phyloP scores from a whole-genome alignment of 345 rosid species.

The Gossypium ekmanianum region DNA sequence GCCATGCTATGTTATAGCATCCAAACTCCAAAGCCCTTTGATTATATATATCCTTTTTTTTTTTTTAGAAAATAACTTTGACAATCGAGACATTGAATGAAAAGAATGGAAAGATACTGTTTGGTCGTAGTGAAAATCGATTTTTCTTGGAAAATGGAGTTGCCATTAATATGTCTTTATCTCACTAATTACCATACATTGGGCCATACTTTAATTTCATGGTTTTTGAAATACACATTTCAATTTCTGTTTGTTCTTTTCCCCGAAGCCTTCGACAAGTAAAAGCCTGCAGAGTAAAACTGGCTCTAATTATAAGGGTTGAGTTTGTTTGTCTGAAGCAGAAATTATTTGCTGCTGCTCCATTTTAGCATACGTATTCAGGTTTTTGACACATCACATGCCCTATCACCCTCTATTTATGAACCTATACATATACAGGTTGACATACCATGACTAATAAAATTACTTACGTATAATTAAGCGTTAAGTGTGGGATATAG shows the following conservation, averaged over 20 bases:
- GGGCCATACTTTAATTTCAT: not conserved
- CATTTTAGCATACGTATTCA: not conserved
- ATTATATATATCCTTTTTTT: not conserved
- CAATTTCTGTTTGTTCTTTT: not conserved
- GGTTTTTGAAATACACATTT: not conserved
- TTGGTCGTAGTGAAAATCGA: slow-evolving; percentile 13
- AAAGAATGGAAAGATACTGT: not conserved
- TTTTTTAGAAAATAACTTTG: not conserved
- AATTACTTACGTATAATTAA: no score
- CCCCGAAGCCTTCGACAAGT: slow-evolving; percentile 22
- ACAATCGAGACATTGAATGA: not conserved
- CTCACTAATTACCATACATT: slow-evolving; percentile 25
- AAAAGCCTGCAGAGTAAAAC: slow-evolving; percentile 35
- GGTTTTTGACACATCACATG: not conserved
- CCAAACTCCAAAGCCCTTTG: not conserved
- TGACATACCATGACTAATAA: no score
- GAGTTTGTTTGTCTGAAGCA: slow-evolving; percentile 23
- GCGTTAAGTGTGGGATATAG: no score
- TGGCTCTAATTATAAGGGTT: not conserved
- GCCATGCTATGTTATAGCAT: not conserved
- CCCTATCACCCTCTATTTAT: not conserved
- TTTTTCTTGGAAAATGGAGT: slow-evolving; percentile 26
- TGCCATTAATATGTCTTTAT: slow-evolving; percentile 12
- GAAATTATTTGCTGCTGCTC: not conserved
- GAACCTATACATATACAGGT: no score